Base-by-base conservation (phyloP, 164 flowering plant genomes). In the Macadamia integrifolia region DNA sequence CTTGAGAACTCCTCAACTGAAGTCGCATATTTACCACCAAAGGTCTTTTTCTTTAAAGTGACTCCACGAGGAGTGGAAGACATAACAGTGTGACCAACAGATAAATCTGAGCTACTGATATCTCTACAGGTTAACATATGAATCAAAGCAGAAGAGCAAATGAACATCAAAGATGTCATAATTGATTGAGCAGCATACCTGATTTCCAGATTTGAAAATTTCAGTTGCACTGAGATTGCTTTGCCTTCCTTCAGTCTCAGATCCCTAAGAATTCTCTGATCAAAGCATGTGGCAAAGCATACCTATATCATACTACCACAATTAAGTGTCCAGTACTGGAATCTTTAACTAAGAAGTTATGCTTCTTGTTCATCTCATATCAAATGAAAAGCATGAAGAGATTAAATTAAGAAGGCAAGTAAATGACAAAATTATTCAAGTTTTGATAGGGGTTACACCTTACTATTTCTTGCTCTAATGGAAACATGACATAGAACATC, bases 251-350 rank as follows among this genome's bases (percentile, higher is more conserved):
- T 76, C 66, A 65, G 58, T 59, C 63, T 72, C 9, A 76, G 76
- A 66, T 66, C 65, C 68, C 53, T 66, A 59, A 76, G 67, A 66
- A 76, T 69, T 60, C 64, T 73, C 64, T 66, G 76, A 66, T 76
- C 79, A 66, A 76, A 76, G 79, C 79, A 76, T 66, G 79, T 72
- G 13, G 79, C 79, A 69, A 76, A 76, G 70, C 79, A 76, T 30
- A 73, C 76, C 79, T 76, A 65, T 61, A 71, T 14, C 1, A 35
- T 43, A 29, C 49, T 69, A 61, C 49, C 50, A 46, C 55, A 14
- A 64, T 60, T 40, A 70, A 52, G 17, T 48, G 53, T 56, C 40
- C 40, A 35, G 40, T 35, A 64, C 14, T 18, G 3, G 2, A 40
- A 56, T 56, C 35, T 57, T 57, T 18, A 66, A 28, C 35, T 1